Evolutionary conservation across 2,329 filamentous ascomycete species (phyloP).

Genomic region (Bipolaris zeicola): DNA sequence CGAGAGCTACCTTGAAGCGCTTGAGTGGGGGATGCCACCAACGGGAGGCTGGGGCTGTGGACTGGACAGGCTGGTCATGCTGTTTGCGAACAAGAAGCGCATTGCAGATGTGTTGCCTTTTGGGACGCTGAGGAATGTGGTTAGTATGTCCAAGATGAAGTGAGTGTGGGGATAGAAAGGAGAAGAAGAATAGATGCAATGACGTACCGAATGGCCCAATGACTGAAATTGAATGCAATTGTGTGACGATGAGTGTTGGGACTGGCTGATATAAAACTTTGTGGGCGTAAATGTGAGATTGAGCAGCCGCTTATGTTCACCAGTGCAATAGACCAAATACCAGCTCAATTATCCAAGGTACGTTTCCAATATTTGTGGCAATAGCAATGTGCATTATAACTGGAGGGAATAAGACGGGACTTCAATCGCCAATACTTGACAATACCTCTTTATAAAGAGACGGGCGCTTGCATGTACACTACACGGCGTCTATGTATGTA

Average conservation of each 20-base stretch:
- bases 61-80: slow-evolving; percentile 88
- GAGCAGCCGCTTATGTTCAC: no score
- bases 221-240: neutral
- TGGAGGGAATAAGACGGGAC: no score
- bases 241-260: neutral
- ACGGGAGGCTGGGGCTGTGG: slow-evolving; percentile 98
- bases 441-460: no score
- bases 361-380: no score
- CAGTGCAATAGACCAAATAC: no score
- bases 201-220: neutral
- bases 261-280: neutral
- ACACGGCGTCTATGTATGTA: no score
- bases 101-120: slow-evolving; percentile 90
- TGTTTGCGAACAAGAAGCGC: slow-evolving; percentile 76
- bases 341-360: no score
- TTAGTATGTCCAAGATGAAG: slow-evolving; percentile 44
- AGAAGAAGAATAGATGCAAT: neutral
- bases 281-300: no score
- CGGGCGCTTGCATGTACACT: no score
- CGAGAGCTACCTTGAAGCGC: slow-evolving; percentile 79
- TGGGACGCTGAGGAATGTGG: slow-evolving; percentile 74
- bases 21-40: slow-evolving; percentile 90
- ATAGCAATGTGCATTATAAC: no score
- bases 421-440: no score
- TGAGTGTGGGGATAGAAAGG: neutral